Percentiles rank a stretch among this genome's conserved stretches.
phyloP scores from a whole-genome alignment of 129 eudicot species.

The Artemisia annua region DNA sequence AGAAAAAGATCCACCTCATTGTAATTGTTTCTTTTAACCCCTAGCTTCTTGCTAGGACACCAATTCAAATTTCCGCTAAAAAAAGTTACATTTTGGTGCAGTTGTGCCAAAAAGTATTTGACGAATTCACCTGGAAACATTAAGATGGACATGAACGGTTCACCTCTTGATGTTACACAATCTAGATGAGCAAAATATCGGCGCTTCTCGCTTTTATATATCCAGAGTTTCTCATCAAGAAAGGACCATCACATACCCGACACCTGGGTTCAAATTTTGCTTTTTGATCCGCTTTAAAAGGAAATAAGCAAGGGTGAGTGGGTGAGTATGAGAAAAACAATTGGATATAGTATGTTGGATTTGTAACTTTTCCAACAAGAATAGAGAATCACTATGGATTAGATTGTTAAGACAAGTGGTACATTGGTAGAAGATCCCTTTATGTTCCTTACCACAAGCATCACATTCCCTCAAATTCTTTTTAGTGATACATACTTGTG shows the following conservation, averaged over 20 bases:
- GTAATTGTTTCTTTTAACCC: too few relatives aligned
- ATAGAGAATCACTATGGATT: conserved; percentile 9
- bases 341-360: not conserved
- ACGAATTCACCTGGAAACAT: too few relatives aligned
- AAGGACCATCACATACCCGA: not conserved
- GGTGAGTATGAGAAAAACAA: conserved; percentile 14
- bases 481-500: not conserved
- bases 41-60: too few relatives aligned
- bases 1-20: too few relatives aligned
- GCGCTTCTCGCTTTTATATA: conserved; percentile 23
- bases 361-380: not conserved
- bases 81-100: too few relatives aligned
- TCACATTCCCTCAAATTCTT: not conserved
- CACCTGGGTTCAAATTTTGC: not conserved
- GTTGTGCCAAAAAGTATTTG: too few relatives aligned
- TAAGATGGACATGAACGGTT: not conserved
- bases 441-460: conserved; percentile 18
- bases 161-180: not conserved
- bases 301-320: conserved; percentile 23
- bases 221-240: not conserved
- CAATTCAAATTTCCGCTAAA: too few relatives aligned
- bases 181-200: conserved; percentile 15
- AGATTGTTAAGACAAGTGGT: conserved; percentile 8
- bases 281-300: not conserved
- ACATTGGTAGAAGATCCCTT: conserved; percentile 24